Base-by-base conservation (phyloP, 495 filamentous ascomycete species). In the Hyaloscypha bicolor region DNA sequence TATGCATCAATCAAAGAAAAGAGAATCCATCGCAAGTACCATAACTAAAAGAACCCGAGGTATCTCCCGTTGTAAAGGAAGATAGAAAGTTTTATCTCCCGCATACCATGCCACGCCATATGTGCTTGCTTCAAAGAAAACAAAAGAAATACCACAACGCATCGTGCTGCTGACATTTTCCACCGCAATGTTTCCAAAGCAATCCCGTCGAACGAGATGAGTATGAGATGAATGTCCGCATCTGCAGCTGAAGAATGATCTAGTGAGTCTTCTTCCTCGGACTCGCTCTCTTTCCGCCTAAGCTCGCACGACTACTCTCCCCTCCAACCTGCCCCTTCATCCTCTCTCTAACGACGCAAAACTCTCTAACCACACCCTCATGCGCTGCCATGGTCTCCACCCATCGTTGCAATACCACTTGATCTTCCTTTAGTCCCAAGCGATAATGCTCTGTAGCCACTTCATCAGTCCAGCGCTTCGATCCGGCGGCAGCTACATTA, bases 391-490 rank as follows among this genome's bases (percentile, higher is more conserved):
- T 83, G 0, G 85, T 86, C 9, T 85, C 76, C 45, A 82, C 77
- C 92, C 91, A 96, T 66, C 86, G 82, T 69, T 83, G 79, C 33
- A 87, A 76, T 1, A 92, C 85, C 35, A 72, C 75, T 55, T 81
- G 80, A 73, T 94, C 91, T 75, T 93, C 83, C 71, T 88, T 82
- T 31, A 93, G 72, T 9, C 82, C 82, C 33, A 77, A 73, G 67
- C 88, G 59, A 69, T 95, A 95, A 6, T 83, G 83, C 30, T 76
- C 72, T 11, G 73, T 74, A 21, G 58, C 73, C 25, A 68, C 67
- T 62, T 89, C 87, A 9, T 77, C 79, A 55, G 91, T 79, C 88
- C 87, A 95, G 21, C 68, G 42, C 62, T 77, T 76, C 4, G 77
- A 75, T 4, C 79, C 80, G 37, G 88, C 75, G 42, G 85, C 81